Evolutionary conservation across 345 rosid species (phyloP), one percentile per base, ranked within the genome.

Genomic region (Luvunga scandens): DNA sequence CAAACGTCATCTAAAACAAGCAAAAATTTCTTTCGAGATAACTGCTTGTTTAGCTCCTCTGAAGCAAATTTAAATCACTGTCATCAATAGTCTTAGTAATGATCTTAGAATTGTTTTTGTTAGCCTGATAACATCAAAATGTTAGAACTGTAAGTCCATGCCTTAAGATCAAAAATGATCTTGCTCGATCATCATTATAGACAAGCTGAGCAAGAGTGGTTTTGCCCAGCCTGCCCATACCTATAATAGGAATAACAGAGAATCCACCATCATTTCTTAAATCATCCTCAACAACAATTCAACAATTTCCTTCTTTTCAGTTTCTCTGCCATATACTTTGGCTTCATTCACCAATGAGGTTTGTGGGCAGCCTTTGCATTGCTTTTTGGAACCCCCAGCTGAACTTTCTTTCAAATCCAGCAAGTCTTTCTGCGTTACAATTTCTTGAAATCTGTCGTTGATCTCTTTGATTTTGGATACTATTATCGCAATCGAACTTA

Each of bases 1-100:
- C 83, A 81, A 13, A 81, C 79, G 66, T 81, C 80, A 72, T 81
- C 83, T 21, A 81, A 25, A 14, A 81, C 70, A 42, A 81, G 31
- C 24, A 81, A 73, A 25, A 81, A 71, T 9, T 72, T 77, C 45
- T 77, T 81, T 24, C 39, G 61, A 2, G 10, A 48, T 36, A 81
- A 19, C 4, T 22, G 19, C 38, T 38, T 4, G 19, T 64, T 65
- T 69, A 81, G 30, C 2, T 59, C 34, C 24, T 27, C 59, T 72
- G 80, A 72, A 81, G 69, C 27, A 5, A 31, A 38, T 72, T 34
- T 36, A 72, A 34, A 45, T 81, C 39, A 8, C 7, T 48, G 0
- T 24, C 60, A 4, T 30, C 56, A 9, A 9, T 14, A 42, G 0
- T 33, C 4, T 19, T 2, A 19, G 22, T 34, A 45, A 66, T 16